Conservation (phyloP, 2,329 filamentous ascomycete species). For the Colletotrichum sp. region DNA sequence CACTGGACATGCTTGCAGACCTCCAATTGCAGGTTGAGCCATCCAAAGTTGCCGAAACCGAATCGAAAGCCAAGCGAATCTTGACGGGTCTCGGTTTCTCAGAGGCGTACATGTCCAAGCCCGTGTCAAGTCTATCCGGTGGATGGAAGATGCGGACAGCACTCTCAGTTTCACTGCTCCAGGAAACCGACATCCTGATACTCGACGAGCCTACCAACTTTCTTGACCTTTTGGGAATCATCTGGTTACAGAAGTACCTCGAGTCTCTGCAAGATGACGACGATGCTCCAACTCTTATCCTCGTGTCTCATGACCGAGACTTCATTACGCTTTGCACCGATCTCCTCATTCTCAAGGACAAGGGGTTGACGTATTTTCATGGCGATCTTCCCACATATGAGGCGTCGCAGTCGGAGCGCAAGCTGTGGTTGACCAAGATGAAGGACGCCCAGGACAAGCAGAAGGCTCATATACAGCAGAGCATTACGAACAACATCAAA, state of each 20-base stretch:
- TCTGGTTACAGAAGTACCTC: conserved; percentile 83
- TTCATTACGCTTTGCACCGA: conserved; percentile 82
- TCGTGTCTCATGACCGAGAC: conserved; percentile 85
- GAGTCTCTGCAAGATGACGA: conserved; percentile 56
- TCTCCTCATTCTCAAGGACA: conserved; percentile 76
- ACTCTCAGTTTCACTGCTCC: conserved; percentile 69
- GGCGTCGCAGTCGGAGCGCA: conserved; percentile 68
- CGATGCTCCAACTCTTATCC: conserved; percentile 68
- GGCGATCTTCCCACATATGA: conserved; percentile 79
- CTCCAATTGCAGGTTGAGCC: conserved; percentile 73
- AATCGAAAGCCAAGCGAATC: conserved; percentile 69
- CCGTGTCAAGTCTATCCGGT: conserved; percentile 72
- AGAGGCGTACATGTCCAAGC: conserved; percentile 61
- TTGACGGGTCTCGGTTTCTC: conserved; percentile 76
- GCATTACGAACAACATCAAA: conserved; percentile 75
- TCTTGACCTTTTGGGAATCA: conserved; percentile 80
- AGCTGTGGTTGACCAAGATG: conserved; percentile 73
- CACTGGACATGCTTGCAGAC: conserved; percentile 71
- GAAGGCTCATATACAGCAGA: conserved; percentile 79
- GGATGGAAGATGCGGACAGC: conserved; percentile 77
- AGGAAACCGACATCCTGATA: conserved; percentile 78
- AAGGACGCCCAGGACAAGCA: conserved; percentile 84
- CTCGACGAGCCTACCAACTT: conserved; percentile 91
- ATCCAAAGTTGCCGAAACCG: conserved; percentile 66
- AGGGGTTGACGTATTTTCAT: conserved; percentile 74